These are phyloP conservation scores for Fonsecaea pedrosoi DNA, from an alignment of 2,329 filamentous ascomycete genomes.

Conservation along the genomic window DNA sequence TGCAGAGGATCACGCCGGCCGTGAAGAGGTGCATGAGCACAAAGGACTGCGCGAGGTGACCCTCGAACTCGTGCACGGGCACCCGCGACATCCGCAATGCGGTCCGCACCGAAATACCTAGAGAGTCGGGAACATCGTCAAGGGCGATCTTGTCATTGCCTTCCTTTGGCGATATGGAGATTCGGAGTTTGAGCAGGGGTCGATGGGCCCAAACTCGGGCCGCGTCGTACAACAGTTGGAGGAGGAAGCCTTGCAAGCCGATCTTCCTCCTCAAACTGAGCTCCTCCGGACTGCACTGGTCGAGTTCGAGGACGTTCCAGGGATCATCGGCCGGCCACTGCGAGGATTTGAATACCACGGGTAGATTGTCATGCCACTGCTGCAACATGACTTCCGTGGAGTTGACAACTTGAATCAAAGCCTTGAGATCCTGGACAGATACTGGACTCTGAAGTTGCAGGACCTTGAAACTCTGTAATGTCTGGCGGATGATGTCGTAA, in stretches of 20 bases:
- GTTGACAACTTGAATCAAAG: slow-evolving; percentile 27
- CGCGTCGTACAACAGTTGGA: slow-evolving; percentile 42
- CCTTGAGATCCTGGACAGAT: slow-evolving; percentile 22
- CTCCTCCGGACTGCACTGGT: slow-evolving; percentile 16
- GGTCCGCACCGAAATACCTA: slow-evolving; percentile 38
- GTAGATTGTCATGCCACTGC: slow-evolving; percentile 24
- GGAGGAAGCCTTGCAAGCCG: slow-evolving; percentile 34
- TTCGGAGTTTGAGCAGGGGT: slow-evolving; percentile 40
- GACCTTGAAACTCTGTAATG: slow-evolving; percentile 38
- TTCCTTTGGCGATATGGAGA: slow-evolving; percentile 15
- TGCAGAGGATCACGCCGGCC: slow-evolving; percentile 42
- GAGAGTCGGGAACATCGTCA: slow-evolving; percentile 22
- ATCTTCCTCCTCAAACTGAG: slow-evolving; percentile 22
- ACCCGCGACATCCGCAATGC: slow-evolving; percentile 44
- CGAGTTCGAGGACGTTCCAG: slow-evolving; percentile 25
- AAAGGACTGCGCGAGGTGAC: slow-evolving; percentile 41
- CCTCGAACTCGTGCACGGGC: slow-evolving; percentile 41
- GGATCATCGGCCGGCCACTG: slow-evolving; percentile 20
- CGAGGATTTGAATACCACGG: slow-evolving; percentile 22
- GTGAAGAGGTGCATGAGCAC: slow-evolving; percentile 38
- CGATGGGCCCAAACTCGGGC: slow-evolving; percentile 40
- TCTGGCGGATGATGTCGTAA: slow-evolving; percentile 43
- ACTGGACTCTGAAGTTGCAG: slow-evolving; percentile 22
- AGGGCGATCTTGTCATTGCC: slow-evolving; percentile 17
- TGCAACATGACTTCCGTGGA: slow-evolving; percentile 23